A percentile compares a stretch with the other conserved stretches of the same genome.
Conservation (phyloP, 768 basidiomycete genomes). For the Hemileccinum rubropunctum region DNA sequence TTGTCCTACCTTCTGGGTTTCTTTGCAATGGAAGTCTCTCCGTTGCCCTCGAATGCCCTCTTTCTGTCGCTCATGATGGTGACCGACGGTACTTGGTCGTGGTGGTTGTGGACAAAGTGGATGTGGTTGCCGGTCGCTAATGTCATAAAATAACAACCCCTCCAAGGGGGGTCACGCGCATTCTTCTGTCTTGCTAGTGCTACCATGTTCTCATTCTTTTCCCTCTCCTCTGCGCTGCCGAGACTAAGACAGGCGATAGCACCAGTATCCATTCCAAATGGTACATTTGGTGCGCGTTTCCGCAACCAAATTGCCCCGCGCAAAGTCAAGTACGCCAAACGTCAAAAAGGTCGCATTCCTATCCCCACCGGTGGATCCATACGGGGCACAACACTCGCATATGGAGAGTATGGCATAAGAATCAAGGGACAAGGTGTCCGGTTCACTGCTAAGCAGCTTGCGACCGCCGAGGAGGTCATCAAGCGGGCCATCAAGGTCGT, state of each 20-base stretch:
- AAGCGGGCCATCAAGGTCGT: conserved; percentile 86
- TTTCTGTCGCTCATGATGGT: conserved; percentile 76
- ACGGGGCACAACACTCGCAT: conserved; percentile 89
- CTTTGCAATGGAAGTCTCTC: conserved; percentile 49
- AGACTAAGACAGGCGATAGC: conserved; percentile 9
- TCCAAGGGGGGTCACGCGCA: conserved; percentile 14
- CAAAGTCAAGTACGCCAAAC: conserved; percentile 78
- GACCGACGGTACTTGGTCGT: conserved; percentile 14
- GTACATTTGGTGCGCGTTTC: conserved; percentile 27
- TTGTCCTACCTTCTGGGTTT: conserved; percentile 60
- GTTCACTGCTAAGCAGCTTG: conserved; percentile 86
- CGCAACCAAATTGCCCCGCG: conserved; percentile 77
- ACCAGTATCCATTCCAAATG: conserved; percentile 11
- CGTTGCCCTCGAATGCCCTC: conserved; percentile 54
- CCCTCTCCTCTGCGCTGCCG: conserved; percentile 14
- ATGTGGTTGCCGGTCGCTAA: too few species aligned
- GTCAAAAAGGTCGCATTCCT: conserved; percentile 87
- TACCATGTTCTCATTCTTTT: conserved; percentile 23
- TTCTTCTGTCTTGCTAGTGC: neutral
- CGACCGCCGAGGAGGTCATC: conserved; percentile 82
- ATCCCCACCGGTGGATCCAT: conserved; percentile 88
- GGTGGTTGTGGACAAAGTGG: too few species aligned
- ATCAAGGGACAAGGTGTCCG: conserved; percentile 81
- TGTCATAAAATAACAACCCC: conserved; percentile 14
- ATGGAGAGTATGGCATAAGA: conserved; percentile 89